Conservation (phyloP, 768 basidiomycete species). For the Pholiota conissans region DNA sequence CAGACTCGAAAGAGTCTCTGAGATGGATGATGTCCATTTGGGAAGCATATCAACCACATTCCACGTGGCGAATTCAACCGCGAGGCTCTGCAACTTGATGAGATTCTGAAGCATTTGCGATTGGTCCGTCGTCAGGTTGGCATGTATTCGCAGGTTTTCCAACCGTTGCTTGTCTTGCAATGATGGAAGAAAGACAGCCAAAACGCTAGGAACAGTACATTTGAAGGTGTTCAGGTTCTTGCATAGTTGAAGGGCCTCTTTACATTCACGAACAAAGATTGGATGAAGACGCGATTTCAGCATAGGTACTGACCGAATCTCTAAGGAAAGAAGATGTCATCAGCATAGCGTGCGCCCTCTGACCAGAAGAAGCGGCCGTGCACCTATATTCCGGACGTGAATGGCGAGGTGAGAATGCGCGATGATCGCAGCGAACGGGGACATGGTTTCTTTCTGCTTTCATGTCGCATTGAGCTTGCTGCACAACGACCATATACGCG, state of each 20-base stretch:
- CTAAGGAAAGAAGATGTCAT: constrained; percentile 28
- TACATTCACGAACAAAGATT: constrained; percentile 53
- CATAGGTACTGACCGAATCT: constrained; percentile 49
- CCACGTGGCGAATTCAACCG: constrained; percentile 64
- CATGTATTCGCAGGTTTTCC: constrained; percentile 47
- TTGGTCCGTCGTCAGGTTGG: constrained; percentile 54
- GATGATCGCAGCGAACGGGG: constrained; percentile 61
- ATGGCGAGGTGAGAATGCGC: constrained; percentile 52
- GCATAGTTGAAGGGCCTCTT: constrained; percentile 46
- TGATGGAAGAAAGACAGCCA: constrained; percentile 50
- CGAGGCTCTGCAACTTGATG: constrained; percentile 40
- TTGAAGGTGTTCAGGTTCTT: constrained; percentile 57
- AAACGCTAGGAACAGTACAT: constrained; percentile 44
- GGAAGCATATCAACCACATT: constrained; percentile 60
- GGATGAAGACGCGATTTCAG: constrained; percentile 38
- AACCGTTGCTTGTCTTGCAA: constrained; percentile 47
- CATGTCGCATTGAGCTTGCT: not conserved
- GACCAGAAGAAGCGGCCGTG: not conserved
- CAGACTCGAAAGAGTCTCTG: constrained; percentile 48
- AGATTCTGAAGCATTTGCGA: constrained; percentile 41
- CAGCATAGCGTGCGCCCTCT: not conserved
- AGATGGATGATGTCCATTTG: constrained; percentile 47
- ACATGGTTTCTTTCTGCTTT: constrained; percentile 37
- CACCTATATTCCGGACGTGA: constrained; percentile 63
- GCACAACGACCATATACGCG: constrained; percentile 1